These are phyloP conservation scores for Daldinia grandis DNA, from an alignment of 495 filamentous ascomycete genomes.

Conservation along the genomic window DNA sequence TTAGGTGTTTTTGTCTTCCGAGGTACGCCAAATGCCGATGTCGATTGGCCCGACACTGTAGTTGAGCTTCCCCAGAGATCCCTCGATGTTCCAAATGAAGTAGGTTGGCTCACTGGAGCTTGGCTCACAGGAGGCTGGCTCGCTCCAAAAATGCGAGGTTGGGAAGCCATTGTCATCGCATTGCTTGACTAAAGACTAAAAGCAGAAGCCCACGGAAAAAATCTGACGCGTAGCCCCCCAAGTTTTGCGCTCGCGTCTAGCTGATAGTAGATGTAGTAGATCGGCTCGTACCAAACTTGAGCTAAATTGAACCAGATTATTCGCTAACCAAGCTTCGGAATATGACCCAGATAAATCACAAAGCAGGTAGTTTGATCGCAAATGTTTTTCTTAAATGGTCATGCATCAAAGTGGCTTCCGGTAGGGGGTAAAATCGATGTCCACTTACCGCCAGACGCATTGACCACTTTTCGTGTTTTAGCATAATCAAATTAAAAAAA, in stretches of 20 bases:
- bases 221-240: background rate
- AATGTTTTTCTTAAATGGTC: conserved; percentile 14
- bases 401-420: conserved; percentile 2
- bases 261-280: conserved; percentile 5
- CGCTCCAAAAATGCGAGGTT: conserved; percentile 7
- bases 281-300: background rate
- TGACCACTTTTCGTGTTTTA: conserved; percentile 18
- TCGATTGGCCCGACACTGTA: background rate
- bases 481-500: conserved; percentile 3
- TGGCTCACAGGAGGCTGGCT: background rate
- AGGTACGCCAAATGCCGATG: background rate
- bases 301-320: background rate
- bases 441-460: conserved; percentile 35
- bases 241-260: background rate
- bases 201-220: background rate
- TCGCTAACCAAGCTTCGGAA: background rate
- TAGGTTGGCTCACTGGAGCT: background rate
- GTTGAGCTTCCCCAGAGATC: background rate
- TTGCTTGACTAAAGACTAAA: background rate
- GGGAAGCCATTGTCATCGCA: conserved; percentile 18
- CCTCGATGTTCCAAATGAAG: background rate
- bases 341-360: conserved; percentile 3
- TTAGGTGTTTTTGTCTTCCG: background rate
- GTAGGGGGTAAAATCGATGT: conserved; percentile 11
- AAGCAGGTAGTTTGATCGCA: conserved; percentile 5